Conservation (phyloP, 768 basidiomycete genomes). For the Calocera viscosa region DNA sequence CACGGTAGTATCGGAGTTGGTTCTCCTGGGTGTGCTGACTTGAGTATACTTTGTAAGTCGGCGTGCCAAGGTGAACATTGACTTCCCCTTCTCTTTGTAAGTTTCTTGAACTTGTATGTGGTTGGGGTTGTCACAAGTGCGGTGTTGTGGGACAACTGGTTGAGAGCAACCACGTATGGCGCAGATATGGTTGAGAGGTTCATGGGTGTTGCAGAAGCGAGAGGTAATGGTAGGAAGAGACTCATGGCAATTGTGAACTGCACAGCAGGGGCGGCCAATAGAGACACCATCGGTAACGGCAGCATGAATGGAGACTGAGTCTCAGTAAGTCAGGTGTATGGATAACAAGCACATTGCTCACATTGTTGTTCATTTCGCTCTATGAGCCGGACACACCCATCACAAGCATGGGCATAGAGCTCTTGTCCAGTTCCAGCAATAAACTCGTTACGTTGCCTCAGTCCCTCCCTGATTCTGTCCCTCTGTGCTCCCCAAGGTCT, state of each 20-base stretch:
- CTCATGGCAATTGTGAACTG: constrained; percentile 23
- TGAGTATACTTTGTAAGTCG: background rate
- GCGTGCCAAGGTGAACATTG: constrained; percentile 25
- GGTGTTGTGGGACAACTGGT: constrained; percentile 15
- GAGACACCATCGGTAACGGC: constrained; percentile 27
- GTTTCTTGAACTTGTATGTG: constrained; percentile 17
- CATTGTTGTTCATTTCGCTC: background rate
- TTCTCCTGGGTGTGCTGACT: too few species aligned
- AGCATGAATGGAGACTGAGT: background rate
- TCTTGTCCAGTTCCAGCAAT: constrained; percentile 10
- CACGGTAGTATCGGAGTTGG: too few species aligned
- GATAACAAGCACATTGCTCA: too few species aligned
- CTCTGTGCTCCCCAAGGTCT: background rate
- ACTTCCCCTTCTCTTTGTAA: constrained; percentile 16
- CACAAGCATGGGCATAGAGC: constrained; percentile 10
- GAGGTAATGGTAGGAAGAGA: constrained; percentile 15
- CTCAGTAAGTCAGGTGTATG: too few species aligned
- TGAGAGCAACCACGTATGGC: constrained; percentile 8
- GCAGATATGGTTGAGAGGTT: background rate
- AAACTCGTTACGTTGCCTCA: background rate
- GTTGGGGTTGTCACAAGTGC: constrained; percentile 19
- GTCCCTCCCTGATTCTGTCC: background rate
- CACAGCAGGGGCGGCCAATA: constrained; percentile 28
- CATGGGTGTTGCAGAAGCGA: constrained; percentile 15
- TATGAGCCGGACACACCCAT: background rate